These are phyloP conservation scores for Aspergillus brasiliensis DNA, from an alignment of 2,329 filamentous ascomycete species.

Conservation along the genomic window DNA sequence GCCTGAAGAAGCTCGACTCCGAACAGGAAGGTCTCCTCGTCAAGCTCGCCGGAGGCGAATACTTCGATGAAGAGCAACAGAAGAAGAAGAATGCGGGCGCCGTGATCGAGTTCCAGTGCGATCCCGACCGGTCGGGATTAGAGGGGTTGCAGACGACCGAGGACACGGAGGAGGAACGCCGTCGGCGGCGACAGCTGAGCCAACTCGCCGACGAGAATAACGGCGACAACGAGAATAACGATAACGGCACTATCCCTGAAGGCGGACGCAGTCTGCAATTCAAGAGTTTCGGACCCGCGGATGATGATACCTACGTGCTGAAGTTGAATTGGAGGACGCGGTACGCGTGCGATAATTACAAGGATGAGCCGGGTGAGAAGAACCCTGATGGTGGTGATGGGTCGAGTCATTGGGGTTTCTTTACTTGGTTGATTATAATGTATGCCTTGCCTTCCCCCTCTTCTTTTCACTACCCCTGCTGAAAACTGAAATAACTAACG, in stretches of 20 bases:
- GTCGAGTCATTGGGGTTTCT: slow-evolving; percentile 80
- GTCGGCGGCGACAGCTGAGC: slow-evolving; percentile 16
- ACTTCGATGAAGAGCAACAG: slow-evolving; percentile 41
- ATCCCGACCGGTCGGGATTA: slow-evolving; percentile 68
- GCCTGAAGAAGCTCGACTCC: slow-evolving; percentile 67
- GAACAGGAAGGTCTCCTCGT: slow-evolving; percentile 72
- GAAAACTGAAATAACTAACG: not conserved
- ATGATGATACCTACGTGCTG: slow-evolving; percentile 63
- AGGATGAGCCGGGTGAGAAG: slow-evolving; percentile 35
- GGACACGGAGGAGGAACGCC: slow-evolving; percentile 31
- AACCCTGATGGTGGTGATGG: slow-evolving; percentile 36
- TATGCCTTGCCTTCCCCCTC: slow-evolving; percentile 52
- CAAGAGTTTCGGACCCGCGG: slow-evolving; percentile 67
- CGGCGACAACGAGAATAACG: slow-evolving; percentile 14
- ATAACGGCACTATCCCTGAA: slow-evolving; percentile 15
- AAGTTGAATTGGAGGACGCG: slow-evolving; percentile 84
- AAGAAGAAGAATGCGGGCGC: slow-evolving; percentile 63
- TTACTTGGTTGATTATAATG: slow-evolving; percentile 96
- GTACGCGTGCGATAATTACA: slow-evolving; percentile 72
- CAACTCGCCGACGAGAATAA: slow-evolving; percentile 21
- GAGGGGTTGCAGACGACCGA: slow-evolving; percentile 53
- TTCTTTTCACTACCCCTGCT: not conserved
- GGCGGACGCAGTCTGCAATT: slow-evolving; percentile 68
- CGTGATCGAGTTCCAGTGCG: slow-evolving; percentile 83
- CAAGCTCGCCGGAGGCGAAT: slow-evolving; percentile 63